Evolutionary conservation across 2,329 filamentous ascomycete genomes (phyloP), one percentile per base, ranked within the genome.

Genomic region (Trichoderma citrinoviride): DNA sequence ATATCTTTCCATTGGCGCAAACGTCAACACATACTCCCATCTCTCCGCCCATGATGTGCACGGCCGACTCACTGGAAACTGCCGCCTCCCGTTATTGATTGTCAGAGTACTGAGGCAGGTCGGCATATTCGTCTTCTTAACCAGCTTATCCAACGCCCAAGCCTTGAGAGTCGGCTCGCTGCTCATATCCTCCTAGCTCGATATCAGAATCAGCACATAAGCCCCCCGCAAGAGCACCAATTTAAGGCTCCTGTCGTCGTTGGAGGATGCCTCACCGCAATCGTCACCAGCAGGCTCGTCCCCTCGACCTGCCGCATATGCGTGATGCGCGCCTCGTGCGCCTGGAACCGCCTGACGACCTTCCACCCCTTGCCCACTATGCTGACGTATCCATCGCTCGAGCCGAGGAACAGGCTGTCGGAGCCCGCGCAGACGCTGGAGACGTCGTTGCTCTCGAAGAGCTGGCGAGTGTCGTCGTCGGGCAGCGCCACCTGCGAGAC

Each of bases 61-160:
- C 7, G 6, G 5, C 1, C 25, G 3, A 69, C 85, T 71, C 76
- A 92, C 91, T n/a, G 95, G 95, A 77, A 97, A 98, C 71, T 91
- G 92, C 74, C 94, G 93, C 74, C 91, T 87, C 46, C 91, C 93
- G 79, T 98, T 98, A 75, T 93, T 91, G 69, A 99, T 90, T 23
- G 84, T 87, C 58, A 97, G 79, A 1, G 90, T 95, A 73, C 92
- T 96, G 69, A 97, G 83, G 75, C 95, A 98, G 44, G 89, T 91
- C 17, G 95, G 95, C 67, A 90, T 82, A 47, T 93, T 93, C 5
- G 92, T 96, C 83, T 96, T 98, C 84, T 95, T 98, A 70, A 96
- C 92, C 4, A 90, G 84, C 78, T 93, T 96, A 75, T 98, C 93
- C 70, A 99, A 82, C 23, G 92, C 94, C 95, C 95, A 99, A n/a